Evolutionary conservation across 306 rosid genomes (phyloP).

Genomic region (Cicer pinnatifidum): DNA sequence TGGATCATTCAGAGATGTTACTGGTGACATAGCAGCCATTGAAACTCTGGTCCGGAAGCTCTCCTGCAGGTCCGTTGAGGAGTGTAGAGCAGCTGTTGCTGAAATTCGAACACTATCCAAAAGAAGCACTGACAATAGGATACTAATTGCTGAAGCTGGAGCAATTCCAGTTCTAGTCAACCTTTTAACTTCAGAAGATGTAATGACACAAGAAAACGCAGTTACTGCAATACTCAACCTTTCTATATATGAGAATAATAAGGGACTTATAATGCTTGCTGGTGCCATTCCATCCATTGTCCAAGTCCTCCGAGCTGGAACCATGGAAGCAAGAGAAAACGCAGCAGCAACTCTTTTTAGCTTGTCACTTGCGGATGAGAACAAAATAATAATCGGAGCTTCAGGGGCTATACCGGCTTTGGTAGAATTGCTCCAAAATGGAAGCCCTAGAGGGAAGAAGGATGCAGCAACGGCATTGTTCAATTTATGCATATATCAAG

Average conservation of each 20-base stretch:
- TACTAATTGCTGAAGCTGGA: slow-evolving; percentile 91
- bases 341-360: slow-evolving; percentile 96
- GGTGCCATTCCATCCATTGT: slow-evolving; percentile 95
- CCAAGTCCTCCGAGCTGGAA: slow-evolving; percentile 88
- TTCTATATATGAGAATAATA: slow-evolving; percentile 87
- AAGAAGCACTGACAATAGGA: slow-evolving; percentile 93
- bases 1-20: slow-evolving; percentile 86
- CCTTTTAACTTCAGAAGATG: slow-evolving; percentile 81
- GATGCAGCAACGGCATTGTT: slow-evolving; percentile 95
- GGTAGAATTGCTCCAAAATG: slow-evolving; percentile 83
- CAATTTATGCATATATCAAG: slow-evolving; percentile 92
- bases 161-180: slow-evolving; percentile 83
- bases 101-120: slow-evolving; percentile 90
- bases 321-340: slow-evolving; percentile 93
- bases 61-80: slow-evolving; percentile 70
- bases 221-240: slow-evolving; percentile 94
- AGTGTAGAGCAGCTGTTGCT: slow-evolving; percentile 71
- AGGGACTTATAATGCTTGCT: slow-evolving; percentile 94
- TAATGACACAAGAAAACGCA: slow-evolving; percentile 80
- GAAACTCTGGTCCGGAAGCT: slow-evolving; percentile 73
- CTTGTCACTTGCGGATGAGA: slow-evolving; percentile 94
- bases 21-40: slow-evolving; percentile 81
- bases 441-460: slow-evolving; percentile 89
- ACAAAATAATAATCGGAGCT: slow-evolving; percentile 91
- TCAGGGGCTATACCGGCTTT: slow-evolving; percentile 91